Evolutionary conservation across 78 protist species (phyloP), one percentile per base, ranked within the genome.

Genomic region (Polysphondylium violaceum): DNA sequence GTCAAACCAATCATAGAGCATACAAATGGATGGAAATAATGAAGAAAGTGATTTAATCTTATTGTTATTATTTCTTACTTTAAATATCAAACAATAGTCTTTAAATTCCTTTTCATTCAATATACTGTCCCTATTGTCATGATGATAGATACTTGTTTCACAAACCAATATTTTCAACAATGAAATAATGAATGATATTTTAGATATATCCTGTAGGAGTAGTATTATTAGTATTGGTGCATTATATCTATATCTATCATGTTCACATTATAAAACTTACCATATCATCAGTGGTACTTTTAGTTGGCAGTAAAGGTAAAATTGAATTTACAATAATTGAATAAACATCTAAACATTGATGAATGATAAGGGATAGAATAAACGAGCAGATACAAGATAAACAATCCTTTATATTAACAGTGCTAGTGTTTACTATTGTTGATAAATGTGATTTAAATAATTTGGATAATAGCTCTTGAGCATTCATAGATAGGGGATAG

Each of bases 11-110:
- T 83, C 50, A 71, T 83, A 83, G 25, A 83, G 65, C 44, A 69
- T 53, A 58, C 91, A 83, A 12, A 83, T 14, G 17, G 38, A 16
- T 55, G 76, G 91, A 29, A 83, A 83, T 33, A 83, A 36, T 44
- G 27, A 6, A 7, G 61, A 55, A 8, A 69, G 43, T 40, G 91
- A 41, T 0, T 23, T 14, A 23, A 50, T 58, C 72, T 83, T 83
- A 43, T 29, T 41, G 19, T 72, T 72, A 33, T n/a, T n/a, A n/a
- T 72, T 72, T 1, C 16, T 36, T 25, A 50, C 16, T 29, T n/a
- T 35, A n/a, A 72, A 50, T 27, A n/a, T 23, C 14, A 72, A 33
- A 21, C 16, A 31, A 21, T 27, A 44, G 38, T n/a, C 31, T 43
- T 41, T 43, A 33, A 36, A n/a, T 16, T 43, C 16, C 23, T 43